A percentile compares a stretch with the other conserved stretches of the same genome.
Conservation (phyloP, 176 grass and related monocot genomes). For the Sorghum bicolor region Sorghum_bicolor_NCBIv3 NC_012872.2:69283501-69284000, state of each 20-base stretch:
- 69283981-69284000: neutral
- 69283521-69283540: neutral
- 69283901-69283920: neutral
- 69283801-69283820: neutral
- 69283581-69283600: too few species aligned
- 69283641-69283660: neutral
- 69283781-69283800: neutral
- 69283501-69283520: neutral
- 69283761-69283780: neutral
- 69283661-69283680: neutral
- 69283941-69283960: neutral
- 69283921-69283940: neutral
- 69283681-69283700: neutral
- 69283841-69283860: neutral
- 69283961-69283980: neutral
- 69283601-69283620: neutral
- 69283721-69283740: neutral
- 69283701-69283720: neutral
- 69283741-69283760: neutral
- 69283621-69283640: neutral
- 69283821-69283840: neutral
- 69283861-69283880: neutral
- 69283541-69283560: neutral
- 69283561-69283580: neutral
- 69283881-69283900: neutral